Evolutionary conservation across 2,329 filamentous ascomycete species (phyloP), one percentile per base, ranked within the genome.

Genomic region (Hypoxylon sp.): DNA sequence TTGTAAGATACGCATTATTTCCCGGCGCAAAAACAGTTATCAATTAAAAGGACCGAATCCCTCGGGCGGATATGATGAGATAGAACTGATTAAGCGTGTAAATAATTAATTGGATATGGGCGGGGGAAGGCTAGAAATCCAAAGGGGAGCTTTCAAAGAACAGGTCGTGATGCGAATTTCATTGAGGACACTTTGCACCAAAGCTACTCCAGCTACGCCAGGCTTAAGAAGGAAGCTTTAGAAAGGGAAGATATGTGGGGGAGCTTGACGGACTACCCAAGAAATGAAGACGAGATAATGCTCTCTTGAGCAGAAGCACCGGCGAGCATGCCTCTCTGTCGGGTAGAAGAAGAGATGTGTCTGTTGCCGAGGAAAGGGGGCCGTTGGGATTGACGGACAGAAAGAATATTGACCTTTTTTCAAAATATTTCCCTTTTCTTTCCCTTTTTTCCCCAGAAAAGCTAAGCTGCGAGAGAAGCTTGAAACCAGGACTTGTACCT

Each of bases 221-320:
- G 24, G 48, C 29, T 46, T 55, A 49, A 21, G 46, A 47, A 24
- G 26, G 41, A 24, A 40, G 41, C 55, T 55, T 55, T 56, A 23
- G 27, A 50, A 26, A 35, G n/a, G n/a, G n/a, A 47, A 41, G 27
- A 29, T 58, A 53, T 54, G 55, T 49, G 53, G 52, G 54, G 55
- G 58, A 58, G 54, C 51, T 60, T 38, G 4, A 40, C 7, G 23
- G 47, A 55, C 40, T 60, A 62, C 58, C 49, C 46, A 55, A 40
- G 38, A 58, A 58, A 47, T 46, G 48, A 53, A 52, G n/a, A 51
- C 35, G 47, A 48, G 43, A 48, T 18, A 33, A 24, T 24, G 18
- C 52, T 54, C 45, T 31, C 41, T 53, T 17, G 60, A 58, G 13
- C 48, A 37, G 47, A 52, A 64, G 92, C 92, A 97, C 23, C 27